Evolutionary conservation across 148 eudicot species (phyloP).

Genomic region (Spergularia marina): DNA sequence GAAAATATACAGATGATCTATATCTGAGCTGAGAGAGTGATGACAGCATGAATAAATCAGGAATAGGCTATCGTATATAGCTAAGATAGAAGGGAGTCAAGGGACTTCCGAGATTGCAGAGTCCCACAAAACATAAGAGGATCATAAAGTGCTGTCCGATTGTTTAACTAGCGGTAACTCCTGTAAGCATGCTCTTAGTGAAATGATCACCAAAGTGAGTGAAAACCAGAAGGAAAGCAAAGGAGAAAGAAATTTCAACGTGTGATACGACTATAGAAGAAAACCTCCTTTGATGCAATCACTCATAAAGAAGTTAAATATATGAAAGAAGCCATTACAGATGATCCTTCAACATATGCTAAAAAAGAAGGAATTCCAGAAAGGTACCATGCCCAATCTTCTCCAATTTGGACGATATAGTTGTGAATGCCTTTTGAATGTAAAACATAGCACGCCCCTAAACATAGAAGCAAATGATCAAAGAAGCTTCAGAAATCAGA

Average conservation of each 20-base stretch:
- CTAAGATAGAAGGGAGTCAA: neutral
- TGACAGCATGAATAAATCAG: neutral
- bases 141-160: neutral
- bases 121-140: neutral
- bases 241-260: too few relatives aligned
- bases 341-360: neutral
- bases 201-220: too few relatives aligned
- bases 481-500: neutral
- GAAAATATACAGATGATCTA: neutral
- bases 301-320: too few relatives aligned
- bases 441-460: conserved; percentile 89
- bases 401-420: conserved; percentile 82
- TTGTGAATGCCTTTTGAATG: conserved; percentile 80
- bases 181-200: too few relatives aligned
- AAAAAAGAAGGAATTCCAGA: neutral
- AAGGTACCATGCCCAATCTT: conserved; percentile 87
- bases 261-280: neutral
- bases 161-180: too few relatives aligned
- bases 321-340: too few relatives aligned
- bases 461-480: conserved; percentile 16
- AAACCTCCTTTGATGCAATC: neutral
- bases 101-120: neutral
- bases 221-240: too few relatives aligned
- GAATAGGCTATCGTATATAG: neutral
- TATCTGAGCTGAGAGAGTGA: neutral